Evolutionary conservation across 345 rosid genomes (phyloP), one percentile per base, ranked within the genome.

Genomic region (Anastatica hierochuntica): DNA sequence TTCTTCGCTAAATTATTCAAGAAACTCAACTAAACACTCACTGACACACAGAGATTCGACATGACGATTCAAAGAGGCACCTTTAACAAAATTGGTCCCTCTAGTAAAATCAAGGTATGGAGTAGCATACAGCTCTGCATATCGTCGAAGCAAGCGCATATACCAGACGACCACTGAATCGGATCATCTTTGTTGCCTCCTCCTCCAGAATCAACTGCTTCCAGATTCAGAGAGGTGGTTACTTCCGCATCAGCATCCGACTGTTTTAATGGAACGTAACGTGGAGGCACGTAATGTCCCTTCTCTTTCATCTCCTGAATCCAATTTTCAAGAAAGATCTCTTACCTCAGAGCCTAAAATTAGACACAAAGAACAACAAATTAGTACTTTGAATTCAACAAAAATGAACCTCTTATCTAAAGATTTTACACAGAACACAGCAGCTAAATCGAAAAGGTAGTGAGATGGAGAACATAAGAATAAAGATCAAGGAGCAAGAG

Each of bases 71-170:
- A 54, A 69, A 74, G 63, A 63, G 72, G 90, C 94, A 79, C 94
- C 84, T 84, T 74, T 60, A 76, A 46, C 44, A 56, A 63, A 52
- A 23, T 73, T 56, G 55, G 43, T 37, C 58, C 65, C 14, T 65
- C 66, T 55, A 67, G 74, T 70, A 72, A 77, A 75, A 78, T 69
- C 69, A 83, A 77, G 92, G 77, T 69, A 35, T 70, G 75, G 69
- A 77, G 86, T 78, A 79, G 82, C 92, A 70, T 90, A 87, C 96
- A 90, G 92, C 95, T 90, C 78, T 72, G 95, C 74, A 78, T 72
- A 76, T 90, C 98, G 81, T 90, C 98, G 67, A 77, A 84, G 53
- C 98, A 90, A 34, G 96, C 98, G 63, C 98, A 90, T 52, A 90
- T 87, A 72, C 98, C 98, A 62, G 96, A 90, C 16, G 96, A 80